Conservation (phyloP, 75 land plant species). For the Selaginella moellendorffii region DNA sequence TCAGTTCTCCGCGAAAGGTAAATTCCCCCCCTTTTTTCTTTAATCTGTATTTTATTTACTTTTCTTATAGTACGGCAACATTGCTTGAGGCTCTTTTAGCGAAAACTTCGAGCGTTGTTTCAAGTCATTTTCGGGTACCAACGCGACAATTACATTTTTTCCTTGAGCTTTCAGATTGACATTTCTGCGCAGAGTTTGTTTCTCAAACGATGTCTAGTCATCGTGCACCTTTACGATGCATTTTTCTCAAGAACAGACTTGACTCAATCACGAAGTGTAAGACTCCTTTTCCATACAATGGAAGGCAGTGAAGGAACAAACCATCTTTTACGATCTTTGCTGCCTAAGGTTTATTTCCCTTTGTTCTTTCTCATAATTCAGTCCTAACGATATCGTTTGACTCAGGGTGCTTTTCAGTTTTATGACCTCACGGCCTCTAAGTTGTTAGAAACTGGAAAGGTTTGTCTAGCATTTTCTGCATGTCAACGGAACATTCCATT, state of each 20-base stretch:
- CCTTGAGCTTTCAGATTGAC: not conserved
- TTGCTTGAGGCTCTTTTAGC: conserved; percentile 26
- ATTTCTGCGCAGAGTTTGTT: conserved; percentile 20
- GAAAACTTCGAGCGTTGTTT: conserved; percentile 20
- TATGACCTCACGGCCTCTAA: conserved; percentile 20
- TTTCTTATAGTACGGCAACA: conserved; percentile 21
- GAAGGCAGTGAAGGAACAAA: conserved; percentile 32
- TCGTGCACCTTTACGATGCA: conserved; percentile 32
- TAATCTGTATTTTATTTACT: not conserved
- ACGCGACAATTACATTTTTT: not conserved
- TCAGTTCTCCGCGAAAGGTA: conserved; percentile 29
- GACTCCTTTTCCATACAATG: conserved; percentile 26
- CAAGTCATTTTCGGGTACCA: conserved; percentile 29
- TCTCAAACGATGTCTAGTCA: conserved; percentile 23
- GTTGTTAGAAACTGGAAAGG: not conserved
- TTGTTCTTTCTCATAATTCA: not conserved
- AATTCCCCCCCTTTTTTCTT: not conserved
- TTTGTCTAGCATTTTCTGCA: not conserved
- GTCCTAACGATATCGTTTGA: not conserved
- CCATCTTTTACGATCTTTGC: conserved; percentile 22
- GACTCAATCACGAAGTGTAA: conserved; percentile 21
- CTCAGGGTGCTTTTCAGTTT: conserved; percentile 31
- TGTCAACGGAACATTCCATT: not conserved
- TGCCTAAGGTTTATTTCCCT: conserved; percentile 27
- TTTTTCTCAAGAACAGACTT: conserved; percentile 23